These are phyloP conservation scores for Sporothrix brunneoviolacea DNA, from an alignment of 2,329 filamentous ascomycete genomes.

Conservation along the genomic window DNA sequence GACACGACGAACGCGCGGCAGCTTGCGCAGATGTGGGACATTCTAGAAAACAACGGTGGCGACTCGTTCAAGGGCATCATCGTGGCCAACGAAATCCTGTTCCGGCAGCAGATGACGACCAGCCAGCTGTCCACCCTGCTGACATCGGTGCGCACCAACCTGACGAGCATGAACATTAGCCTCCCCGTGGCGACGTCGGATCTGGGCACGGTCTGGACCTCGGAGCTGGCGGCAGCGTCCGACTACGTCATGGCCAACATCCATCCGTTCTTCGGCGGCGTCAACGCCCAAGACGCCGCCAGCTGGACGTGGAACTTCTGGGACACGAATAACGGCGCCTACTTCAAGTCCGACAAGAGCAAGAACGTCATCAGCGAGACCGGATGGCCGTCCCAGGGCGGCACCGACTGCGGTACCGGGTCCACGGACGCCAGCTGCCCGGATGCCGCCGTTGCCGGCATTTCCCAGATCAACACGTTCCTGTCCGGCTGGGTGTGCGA, in stretches of 20 bases:
- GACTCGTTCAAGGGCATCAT: conserved; percentile 76
- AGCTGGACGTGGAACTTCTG: conserved; percentile 82
- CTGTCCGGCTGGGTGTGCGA: conserved; percentile 81
- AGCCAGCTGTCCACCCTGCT: conserved; percentile 59
- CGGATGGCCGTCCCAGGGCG: conserved; percentile 82
- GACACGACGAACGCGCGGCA: conserved; percentile 77
- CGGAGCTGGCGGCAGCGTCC: conserved; percentile 58
- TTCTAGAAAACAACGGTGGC: conserved; percentile 63
- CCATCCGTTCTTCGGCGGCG: conserved; percentile 89
- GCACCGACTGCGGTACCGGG: conserved; percentile 63
- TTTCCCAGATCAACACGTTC: conserved; percentile 77
- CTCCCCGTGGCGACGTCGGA: conserved; percentile 83
- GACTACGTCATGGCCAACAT: conserved; percentile 96
- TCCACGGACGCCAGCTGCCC: conserved; percentile 45
- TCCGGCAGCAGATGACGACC: conserved; percentile 67
- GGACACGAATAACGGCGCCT: conserved; percentile 57
- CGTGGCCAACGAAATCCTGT: conserved; percentile 71
- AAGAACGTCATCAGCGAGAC: conserved; percentile 84
- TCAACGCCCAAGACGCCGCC: conserved; percentile 60
- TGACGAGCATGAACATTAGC: conserved; percentile 58
- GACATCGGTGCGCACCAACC: conserved; percentile 60
- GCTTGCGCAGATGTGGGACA: conserved; percentile 73
- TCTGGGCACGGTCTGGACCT: conserved; percentile 80
- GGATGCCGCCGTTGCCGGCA: conserved; percentile 66
- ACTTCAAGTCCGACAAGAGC: conserved; percentile 55